Conservation (phyloP, 2,329 filamentous ascomycete genomes). For the Xylariaceae sp. region DNA sequence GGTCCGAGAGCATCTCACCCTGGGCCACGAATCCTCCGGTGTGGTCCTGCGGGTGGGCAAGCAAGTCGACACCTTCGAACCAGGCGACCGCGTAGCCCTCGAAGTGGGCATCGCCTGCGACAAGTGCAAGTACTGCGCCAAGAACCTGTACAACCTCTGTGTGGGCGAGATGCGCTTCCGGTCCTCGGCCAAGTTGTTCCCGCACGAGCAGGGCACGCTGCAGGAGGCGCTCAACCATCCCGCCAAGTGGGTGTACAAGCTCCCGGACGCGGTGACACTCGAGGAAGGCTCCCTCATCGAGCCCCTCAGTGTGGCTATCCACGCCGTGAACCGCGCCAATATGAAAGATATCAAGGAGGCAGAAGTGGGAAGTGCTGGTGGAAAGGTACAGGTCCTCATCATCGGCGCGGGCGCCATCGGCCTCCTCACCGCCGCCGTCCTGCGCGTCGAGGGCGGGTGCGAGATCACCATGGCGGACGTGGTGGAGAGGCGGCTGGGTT, state of each 20-base stretch:
- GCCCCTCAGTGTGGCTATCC: constrained; percentile 57
- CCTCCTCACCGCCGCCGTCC: constrained; percentile 57
- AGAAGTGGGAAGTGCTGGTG: no score
- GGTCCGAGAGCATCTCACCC: constrained; percentile 57
- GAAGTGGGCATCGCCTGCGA: constrained; percentile 36
- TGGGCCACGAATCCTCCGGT: constrained; percentile 59
- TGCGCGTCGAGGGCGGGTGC: constrained; percentile 53
- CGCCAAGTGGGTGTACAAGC: constrained; percentile 56
- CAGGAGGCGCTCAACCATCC: constrained; percentile 60
- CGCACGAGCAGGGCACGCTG: constrained; percentile 58
- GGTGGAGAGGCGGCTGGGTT: constrained; percentile 53
- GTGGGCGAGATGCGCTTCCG: constrained; percentile 57
- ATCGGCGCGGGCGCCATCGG: constrained; percentile 62
- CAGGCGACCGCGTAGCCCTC: constrained; percentile 51
- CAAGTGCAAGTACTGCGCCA: constrained; percentile 37
- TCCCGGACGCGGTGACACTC: constrained; percentile 55
- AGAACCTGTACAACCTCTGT: constrained; percentile 57
- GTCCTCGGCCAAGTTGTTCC: constrained; percentile 57
- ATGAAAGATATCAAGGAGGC: constrained; percentile 49
- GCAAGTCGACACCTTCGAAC: constrained; percentile 44
- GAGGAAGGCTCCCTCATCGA: constrained; percentile 57
- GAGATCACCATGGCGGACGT: constrained; percentile 57
- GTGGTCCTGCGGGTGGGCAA: constrained; percentile 52
- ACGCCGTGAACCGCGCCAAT: constrained; percentile 52
- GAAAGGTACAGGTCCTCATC: no score